Evolutionary conservation across 768 basidiomycete species (phyloP).

Genomic region (Leccinum arenicola): DNA sequence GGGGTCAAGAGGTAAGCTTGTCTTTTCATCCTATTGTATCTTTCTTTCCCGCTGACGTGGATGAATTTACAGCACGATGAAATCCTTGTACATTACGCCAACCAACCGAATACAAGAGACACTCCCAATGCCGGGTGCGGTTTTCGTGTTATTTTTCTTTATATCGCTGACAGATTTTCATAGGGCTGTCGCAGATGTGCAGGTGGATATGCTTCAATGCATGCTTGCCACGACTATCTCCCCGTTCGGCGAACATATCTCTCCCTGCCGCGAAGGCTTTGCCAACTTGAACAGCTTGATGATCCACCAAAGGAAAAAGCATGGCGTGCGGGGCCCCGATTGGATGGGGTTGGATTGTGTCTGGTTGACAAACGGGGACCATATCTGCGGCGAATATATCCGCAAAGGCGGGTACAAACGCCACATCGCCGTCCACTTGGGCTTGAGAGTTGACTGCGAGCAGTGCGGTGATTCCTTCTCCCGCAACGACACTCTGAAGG

Average conservation of each 20-base stretch:
- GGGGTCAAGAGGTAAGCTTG: neutral
- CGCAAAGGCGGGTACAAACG: neutral
- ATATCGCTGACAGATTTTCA: neutral
- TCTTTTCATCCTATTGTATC: neutral
- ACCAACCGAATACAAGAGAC: neutral
- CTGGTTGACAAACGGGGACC: neutral
- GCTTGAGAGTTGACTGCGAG: neutral
- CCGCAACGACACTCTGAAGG: neutral
- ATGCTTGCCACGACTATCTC: neutral
- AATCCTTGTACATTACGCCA: neutral
- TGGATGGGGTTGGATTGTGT: neutral
- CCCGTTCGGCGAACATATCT: neutral
- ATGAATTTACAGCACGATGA: neutral
- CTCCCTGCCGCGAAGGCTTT: neutral
- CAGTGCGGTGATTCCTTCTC: neutral
- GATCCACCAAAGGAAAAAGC: neutral
- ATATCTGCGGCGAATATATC: neutral
- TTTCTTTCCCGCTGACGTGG: neutral
- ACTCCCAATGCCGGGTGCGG: neutral
- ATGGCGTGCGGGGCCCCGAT: neutral
- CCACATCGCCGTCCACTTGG: neutral
- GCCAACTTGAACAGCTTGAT: neutral
- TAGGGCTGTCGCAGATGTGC: neutral
- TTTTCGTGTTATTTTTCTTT: neutral
- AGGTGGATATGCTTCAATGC: neutral